Percentiles rank a stretch among this genome's conserved stretches.
Conservation (phyloP, 805 yeast genomes). For the Debaryomyces hansenii region DNA sequence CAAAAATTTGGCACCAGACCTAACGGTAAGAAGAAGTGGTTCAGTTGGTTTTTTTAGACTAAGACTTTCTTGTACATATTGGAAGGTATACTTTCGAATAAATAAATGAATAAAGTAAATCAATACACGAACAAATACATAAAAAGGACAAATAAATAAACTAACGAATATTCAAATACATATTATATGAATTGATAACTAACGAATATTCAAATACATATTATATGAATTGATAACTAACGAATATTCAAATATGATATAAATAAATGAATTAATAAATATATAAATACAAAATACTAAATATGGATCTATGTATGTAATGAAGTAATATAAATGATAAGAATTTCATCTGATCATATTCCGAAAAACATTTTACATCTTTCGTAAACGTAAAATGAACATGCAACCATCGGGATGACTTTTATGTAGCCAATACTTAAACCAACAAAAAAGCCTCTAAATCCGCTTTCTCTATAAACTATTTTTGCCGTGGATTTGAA, state of each 20-base stretch:
- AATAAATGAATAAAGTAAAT: slow-evolving; percentile 3
- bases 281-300: neutral
- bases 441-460: slow-evolving; percentile 90
- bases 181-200: too few species aligned
- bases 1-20: slow-evolving; percentile 57
- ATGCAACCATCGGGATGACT: slow-evolving; percentile 96
- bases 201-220: too few species aligned
- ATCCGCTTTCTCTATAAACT: slow-evolving; percentile 73
- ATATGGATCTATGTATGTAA: neutral
- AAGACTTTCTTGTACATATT: slow-evolving; percentile 4
- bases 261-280: slow-evolving; percentile 9
- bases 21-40: slow-evolving; percentile 54
- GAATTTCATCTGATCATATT: slow-evolving; percentile 35
- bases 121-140: neutral
- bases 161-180: too few species aligned
- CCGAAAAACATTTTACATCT: slow-evolving; percentile 71
- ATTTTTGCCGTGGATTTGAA: slow-evolving; percentile 54
- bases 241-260: neutral
- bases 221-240: too few species aligned
- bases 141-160: neutral
- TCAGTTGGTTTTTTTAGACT: slow-evolving; percentile 54
- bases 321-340: neutral
- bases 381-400: slow-evolving; percentile 93
- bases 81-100: slow-evolving; percentile 2
- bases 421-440: slow-evolving; percentile 92